A percentile compares a stretch with the other conserved stretches of the same genome.
Conservation (phyloP, 2,329 filamentous ascomycete species). For the Botrytis cinerea region DNA sequence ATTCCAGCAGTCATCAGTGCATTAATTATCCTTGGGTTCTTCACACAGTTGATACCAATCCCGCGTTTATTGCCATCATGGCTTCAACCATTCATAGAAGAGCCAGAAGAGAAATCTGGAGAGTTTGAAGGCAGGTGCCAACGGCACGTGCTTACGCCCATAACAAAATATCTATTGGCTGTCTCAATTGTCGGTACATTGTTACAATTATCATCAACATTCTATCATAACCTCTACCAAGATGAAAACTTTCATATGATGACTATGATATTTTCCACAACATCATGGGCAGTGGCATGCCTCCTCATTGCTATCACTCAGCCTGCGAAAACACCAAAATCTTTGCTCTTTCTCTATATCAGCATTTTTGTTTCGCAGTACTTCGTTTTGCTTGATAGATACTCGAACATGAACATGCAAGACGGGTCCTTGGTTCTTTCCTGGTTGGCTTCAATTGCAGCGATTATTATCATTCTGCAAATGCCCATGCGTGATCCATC, state of each 20-base stretch:
- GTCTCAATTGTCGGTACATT: slow-evolving; percentile 44
- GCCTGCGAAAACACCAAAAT: slow-evolving; percentile 35
- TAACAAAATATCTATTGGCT: slow-evolving; percentile 44
- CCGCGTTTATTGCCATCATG: slow-evolving; percentile 48
- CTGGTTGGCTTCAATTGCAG: slow-evolving; percentile 48
- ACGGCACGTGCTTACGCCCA: slow-evolving; percentile 31
- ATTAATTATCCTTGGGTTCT: slow-evolving; percentile 38
- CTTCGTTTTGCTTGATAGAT: slow-evolving; percentile 40
- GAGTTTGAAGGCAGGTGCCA: slow-evolving; percentile 37
- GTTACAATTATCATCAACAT: slow-evolving; percentile 41
- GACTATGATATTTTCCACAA: slow-evolving; percentile 39
- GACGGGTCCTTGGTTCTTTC: slow-evolving; percentile 37
- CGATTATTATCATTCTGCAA: slow-evolving; percentile 56
- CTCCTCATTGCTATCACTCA: slow-evolving; percentile 33
- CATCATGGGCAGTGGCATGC: slow-evolving; percentile 35
- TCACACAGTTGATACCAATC: slow-evolving; percentile 32
- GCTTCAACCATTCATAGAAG: slow-evolving; percentile 53
- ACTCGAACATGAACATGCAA: slow-evolving; percentile 27
- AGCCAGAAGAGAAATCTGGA: slow-evolving; percentile 43
- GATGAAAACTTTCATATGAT: slow-evolving; percentile 42
- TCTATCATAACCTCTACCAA: slow-evolving; percentile 33
- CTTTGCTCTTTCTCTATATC: slow-evolving; percentile 31
- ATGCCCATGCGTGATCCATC: slow-evolving; percentile 70
- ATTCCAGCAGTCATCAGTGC: slow-evolving; percentile 38
- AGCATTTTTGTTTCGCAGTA: slow-evolving; percentile 35